Conservation (phyloP, 2,329 filamentous ascomycete genomes). For the Fusarium pseudograminearum region DNA sequence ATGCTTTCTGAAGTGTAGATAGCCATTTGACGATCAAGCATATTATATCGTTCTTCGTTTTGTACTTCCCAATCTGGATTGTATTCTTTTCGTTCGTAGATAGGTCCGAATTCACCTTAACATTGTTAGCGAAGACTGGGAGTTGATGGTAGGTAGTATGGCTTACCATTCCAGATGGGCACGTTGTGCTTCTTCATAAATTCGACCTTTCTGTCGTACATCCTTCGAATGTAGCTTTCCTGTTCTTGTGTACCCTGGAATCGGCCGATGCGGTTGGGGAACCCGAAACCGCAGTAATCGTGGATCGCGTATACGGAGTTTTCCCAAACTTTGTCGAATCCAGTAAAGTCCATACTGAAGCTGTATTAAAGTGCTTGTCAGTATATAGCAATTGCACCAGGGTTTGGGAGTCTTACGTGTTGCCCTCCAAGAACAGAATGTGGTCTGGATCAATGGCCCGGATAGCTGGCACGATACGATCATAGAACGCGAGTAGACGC, state of each 20-base stretch:
- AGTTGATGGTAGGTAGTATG: accelerated
- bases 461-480: conserved; percentile 55
- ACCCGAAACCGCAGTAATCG: conserved; percentile 65
- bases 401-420: conserved; percentile 50
- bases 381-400: accelerated
- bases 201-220: conserved; percentile 56
- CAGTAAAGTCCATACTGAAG: conserved; percentile 49
- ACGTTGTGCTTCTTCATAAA: conserved; percentile 57
- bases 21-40: conserved; percentile 56
- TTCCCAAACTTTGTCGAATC: conserved; percentile 54
- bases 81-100: conserved; percentile 57
- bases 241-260: conserved; percentile 55
- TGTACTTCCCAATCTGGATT: conserved; percentile 45
- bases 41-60: conserved; percentile 54
- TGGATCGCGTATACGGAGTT: conserved; percentile 65
- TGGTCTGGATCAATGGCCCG: conserved; percentile 58
- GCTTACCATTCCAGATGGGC: conserved; percentile 57
- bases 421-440: conserved; percentile 63
- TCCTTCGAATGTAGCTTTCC: conserved; percentile 45
- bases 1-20: conserved; percentile 50
- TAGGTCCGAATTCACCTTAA: conserved; percentile 62
- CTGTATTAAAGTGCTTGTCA: not conserved
- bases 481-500: conserved; percentile 55
- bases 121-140: accelerated
- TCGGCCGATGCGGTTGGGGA: conserved; percentile 57